Conservation (phyloP, 2,329 filamentous ascomycete species). For the Myriosclerotinia duriaeana region DNA sequence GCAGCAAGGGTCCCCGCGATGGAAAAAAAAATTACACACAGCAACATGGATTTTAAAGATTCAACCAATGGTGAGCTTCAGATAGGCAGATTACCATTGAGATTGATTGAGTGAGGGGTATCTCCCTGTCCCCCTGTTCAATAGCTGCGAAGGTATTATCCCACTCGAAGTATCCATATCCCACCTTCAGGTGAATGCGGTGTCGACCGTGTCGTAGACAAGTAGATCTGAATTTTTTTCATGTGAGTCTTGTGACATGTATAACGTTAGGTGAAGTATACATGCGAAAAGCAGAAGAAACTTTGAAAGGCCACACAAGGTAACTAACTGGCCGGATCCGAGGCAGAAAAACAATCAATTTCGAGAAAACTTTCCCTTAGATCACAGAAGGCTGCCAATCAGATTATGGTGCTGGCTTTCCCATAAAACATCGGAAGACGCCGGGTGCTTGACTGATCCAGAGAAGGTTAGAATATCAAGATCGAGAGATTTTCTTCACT, state of each 20-base stretch:
- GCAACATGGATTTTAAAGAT: conserved; percentile 12
- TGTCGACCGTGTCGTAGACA: conserved; percentile 4
- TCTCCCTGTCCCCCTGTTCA: conserved; percentile 6
- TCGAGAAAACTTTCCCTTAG: conserved; percentile 7
- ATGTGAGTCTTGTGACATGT: conserved; percentile 8
- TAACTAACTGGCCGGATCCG: conserved; percentile 1
- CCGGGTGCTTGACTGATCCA: conserved; percentile 3
- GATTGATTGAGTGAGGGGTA: conserved; percentile 21
- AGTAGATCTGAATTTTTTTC: conserved; percentile 3
- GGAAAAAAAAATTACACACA: conserved; percentile 24
- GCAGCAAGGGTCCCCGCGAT: conserved; percentile 22
- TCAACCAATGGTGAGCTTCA: conserved; percentile 18
- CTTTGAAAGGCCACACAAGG: background rate
- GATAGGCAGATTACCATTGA: conserved; percentile 22
- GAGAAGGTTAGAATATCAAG: conserved; percentile 13
- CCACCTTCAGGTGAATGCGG: conserved; percentile 15
- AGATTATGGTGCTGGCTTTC: background rate
- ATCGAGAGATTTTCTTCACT: background rate
- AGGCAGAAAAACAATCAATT: conserved; percentile 18
- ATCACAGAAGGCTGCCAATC: conserved; percentile 8
- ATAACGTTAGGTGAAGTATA: background rate
- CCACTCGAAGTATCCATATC: too few relatives aligned
- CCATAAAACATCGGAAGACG: conserved; percentile 11
- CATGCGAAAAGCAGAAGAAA: too few relatives aligned
- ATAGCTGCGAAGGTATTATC: conserved; percentile 2